A percentile compares a stretch with the other conserved stretches of the same genome.
These are phyloP conservation scores for Aspergillus hiratsukae DNA, from an alignment of 2,329 filamentous ascomycete genomes.

Conservation along the genomic window DNA sequence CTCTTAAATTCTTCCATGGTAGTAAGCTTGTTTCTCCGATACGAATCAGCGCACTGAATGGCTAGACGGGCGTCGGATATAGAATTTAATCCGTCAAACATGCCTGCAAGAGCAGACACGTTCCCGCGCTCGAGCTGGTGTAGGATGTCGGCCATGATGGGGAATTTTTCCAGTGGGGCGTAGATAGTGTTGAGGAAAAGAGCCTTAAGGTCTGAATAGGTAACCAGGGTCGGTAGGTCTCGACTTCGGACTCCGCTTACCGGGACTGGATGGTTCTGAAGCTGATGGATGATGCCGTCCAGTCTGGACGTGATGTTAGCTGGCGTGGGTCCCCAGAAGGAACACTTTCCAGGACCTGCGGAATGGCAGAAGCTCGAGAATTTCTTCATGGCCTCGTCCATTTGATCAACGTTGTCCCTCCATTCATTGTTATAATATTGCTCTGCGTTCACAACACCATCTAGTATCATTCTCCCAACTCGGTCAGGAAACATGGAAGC, in stretches of 20 bases:
- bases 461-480: constrained; percentile 39
- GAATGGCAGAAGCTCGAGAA: constrained; percentile 54
- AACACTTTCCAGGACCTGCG: constrained; percentile 35
- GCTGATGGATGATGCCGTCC: constrained; percentile 30
- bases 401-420: constrained; percentile 49
- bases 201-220: constrained; percentile 46
- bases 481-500: constrained; percentile 42
- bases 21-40: constrained; percentile 28
- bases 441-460: constrained; percentile 38
- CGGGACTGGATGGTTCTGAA: constrained; percentile 26
- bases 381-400: constrained; percentile 50
- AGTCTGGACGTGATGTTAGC: constrained; percentile 43
- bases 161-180: constrained; percentile 42
- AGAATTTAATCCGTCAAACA: constrained; percentile 8
- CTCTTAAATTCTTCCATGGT: constrained; percentile 34
- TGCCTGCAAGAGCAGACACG: constrained; percentile 8
- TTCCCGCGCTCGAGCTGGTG: constrained; percentile 16
- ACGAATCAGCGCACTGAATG: constrained; percentile 14
- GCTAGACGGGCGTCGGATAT: constrained; percentile 13
- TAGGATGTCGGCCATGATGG: constrained; percentile 42
- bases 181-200: constrained; percentile 45
- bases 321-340: constrained; percentile 12
- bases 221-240: constrained; percentile 46
- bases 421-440: constrained; percentile 49
- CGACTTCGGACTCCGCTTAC: constrained; percentile 26